Evolutionary conservation across 2,329 filamentous ascomycete genomes (phyloP), one percentile per base, ranked within the genome.

Genomic region (Exophiala sp.): DNA sequence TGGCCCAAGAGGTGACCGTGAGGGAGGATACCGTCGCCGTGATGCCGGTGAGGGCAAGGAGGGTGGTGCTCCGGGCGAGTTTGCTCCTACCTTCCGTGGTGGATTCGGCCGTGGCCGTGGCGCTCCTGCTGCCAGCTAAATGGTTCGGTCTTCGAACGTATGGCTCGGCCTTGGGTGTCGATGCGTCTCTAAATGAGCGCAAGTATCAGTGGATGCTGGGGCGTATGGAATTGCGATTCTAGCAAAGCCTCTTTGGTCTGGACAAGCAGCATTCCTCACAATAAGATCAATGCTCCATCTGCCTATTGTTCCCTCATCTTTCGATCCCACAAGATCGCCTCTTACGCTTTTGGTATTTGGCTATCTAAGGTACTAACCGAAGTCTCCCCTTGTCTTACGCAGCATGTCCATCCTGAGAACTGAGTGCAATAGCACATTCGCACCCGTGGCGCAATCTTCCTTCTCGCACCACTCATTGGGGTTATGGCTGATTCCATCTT

Each of bases 21-120:
- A 89, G 75, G 90, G 90, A 71, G 87, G 86, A 70, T 95, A 96
- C 83, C 81, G 90, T 74, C 84, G 90, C 74, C 86, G 90, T 69
- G 88, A 94, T 68, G 84, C 82, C 75, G 85, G 83, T 68, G 83
- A 85, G 72, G 80, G 83, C 73, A 94, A 94, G 83, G 88, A 95
- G 78, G 88, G 88, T 68, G 87, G 84, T 79, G 87, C 88, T 71
- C 86, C 88, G 68, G 86, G 87, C 76, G 87, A 89, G 75, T 95
- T 93, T 73, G 84, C 85, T 76, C 89, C 89, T 70, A 82, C 85
- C 73, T 95, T 95, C 85, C 87, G 86, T 80, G 85, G 86, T 78
- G 87, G 86, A 68, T 86, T 85, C 71, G 89, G 88, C 71, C 87
- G 88, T 83, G 88, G 88, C 73, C 85, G 87, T 78, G 85, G 85